phyloP scores from a whole-genome alignment of 2,329 filamentous ascomycete species.

The Paraphaeosphaeria minitans region DNA sequence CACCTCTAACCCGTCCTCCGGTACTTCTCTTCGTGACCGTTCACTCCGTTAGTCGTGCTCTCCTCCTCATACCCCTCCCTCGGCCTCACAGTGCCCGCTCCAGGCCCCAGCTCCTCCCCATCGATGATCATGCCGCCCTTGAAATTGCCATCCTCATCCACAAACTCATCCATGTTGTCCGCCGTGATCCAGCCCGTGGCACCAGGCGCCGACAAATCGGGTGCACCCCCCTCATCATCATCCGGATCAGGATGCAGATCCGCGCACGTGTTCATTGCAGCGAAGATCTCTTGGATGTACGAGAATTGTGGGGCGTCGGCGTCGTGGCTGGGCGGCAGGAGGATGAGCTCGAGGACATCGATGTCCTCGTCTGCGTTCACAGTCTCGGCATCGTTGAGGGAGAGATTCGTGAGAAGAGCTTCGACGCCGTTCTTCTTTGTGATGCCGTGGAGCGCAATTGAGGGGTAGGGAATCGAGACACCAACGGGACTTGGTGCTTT shows the following conservation, averaged over 20 bases:
- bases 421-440: constrained; percentile 58
- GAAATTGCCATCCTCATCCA: constrained; percentile 49
- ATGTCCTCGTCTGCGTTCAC: constrained; percentile 66
- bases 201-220: constrained; percentile 65
- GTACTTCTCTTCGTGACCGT: constrained; percentile 44
- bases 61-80: constrained; percentile 39
- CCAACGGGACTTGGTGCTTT: constrained; percentile 59
- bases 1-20: constrained; percentile 39
- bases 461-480: constrained; percentile 72
- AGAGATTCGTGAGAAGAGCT: constrained; percentile 46
- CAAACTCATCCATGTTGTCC: constrained; percentile 82
- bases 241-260: constrained; percentile 75
- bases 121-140: constrained; percentile 33
- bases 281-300: constrained; percentile 61
- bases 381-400: constrained; percentile 58
- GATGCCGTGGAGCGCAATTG: constrained; percentile 76
- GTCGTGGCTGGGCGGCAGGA: constrained; percentile 58
- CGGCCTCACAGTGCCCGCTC: constrained; percentile 44
- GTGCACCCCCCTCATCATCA: constrained; percentile 61
- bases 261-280: constrained; percentile 74
- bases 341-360: constrained; percentile 69
- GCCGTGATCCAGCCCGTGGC: constrained; percentile 87
- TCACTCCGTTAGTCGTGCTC: constrained; percentile 30
- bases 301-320: constrained; percentile 29
- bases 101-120: constrained; percentile 38